A percentile compares a stretch with the other conserved stretches of the same genome.
phyloP scores from a whole-genome alignment of 2,329 filamentous ascomycete species.

The Aspergillus sergii region DNA sequence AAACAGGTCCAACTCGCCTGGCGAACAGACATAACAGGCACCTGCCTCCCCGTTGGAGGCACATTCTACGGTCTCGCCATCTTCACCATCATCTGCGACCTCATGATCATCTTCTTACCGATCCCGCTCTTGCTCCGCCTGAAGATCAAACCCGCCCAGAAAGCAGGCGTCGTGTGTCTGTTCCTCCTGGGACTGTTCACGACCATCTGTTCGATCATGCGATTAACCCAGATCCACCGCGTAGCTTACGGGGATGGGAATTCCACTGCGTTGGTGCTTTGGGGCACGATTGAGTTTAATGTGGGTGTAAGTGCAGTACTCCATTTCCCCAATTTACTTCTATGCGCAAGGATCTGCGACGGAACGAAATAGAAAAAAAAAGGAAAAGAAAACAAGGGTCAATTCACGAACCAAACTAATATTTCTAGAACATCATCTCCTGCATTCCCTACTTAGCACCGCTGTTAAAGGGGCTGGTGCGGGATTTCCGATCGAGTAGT shows the following conservation, averaged over 20 bases:
- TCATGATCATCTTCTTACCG: constrained; percentile 54
- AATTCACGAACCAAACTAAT: not conserved
- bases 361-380: not conserved
- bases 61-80: constrained; percentile 57
- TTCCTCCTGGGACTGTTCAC: constrained; percentile 59
- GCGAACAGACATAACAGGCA: constrained; percentile 34
- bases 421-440: constrained; percentile 36
- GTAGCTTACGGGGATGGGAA: constrained; percentile 56
- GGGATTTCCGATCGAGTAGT: constrained; percentile 30
- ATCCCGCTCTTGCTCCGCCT: constrained; percentile 54
- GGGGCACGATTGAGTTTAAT: constrained; percentile 62
- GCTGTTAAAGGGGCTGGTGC: constrained; percentile 28
- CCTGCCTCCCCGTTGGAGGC: constrained; percentile 50
- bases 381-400: not conserved
- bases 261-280: constrained; percentile 59
- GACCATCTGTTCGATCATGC: constrained; percentile 57
- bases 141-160: constrained; percentile 52
- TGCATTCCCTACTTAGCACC: constrained; percentile 37
- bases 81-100: constrained; percentile 55
- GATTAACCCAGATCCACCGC: constrained; percentile 54
- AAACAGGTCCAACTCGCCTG: not conserved
- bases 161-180: constrained; percentile 54
- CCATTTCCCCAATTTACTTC: too few relatives aligned
- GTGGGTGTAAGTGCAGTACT: constrained; percentile 48
- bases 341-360: not conserved